phyloP scores from a whole-genome alignment of 331 rosid genomes.

The Acacia pycnantha region DNA sequence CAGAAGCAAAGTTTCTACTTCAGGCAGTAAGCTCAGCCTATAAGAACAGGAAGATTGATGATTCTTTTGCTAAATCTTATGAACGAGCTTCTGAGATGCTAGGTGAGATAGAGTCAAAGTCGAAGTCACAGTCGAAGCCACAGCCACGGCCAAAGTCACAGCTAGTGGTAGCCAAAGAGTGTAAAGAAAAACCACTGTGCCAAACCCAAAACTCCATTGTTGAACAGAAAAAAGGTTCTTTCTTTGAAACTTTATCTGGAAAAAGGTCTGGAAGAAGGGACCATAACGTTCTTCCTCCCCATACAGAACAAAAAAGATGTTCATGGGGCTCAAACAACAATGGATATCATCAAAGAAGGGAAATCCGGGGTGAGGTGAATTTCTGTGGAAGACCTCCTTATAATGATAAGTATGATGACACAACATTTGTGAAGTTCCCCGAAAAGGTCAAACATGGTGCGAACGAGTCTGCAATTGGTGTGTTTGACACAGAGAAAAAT shows the following conservation, averaged over 20 bases:
- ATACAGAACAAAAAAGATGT: slow-evolving; percentile 52
- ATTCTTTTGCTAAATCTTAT: slow-evolving; percentile 67
- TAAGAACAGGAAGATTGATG: slow-evolving; percentile 71
- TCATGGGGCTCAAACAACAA: slow-evolving; percentile 53
- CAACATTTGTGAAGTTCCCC: slow-evolving; percentile 13
- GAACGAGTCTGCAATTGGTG: slow-evolving; percentile 2
- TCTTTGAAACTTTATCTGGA: neutral
- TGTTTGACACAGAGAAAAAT: neutral
- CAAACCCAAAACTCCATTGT: slow-evolving; percentile 4
- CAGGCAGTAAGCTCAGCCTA: slow-evolving; percentile 61
- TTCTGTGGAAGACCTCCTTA: slow-evolving; percentile 31
- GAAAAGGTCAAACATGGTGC: slow-evolving; percentile 34
- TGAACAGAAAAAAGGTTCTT: slow-evolving; percentile 33
- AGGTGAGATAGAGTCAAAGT: slow-evolving; percentile 35
- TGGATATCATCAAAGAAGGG: slow-evolving; percentile 40
- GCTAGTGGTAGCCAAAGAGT: neutral
- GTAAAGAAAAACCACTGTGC: neutral
- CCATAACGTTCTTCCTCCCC: slow-evolving; percentile 29
- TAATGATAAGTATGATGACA: slow-evolving; percentile 22
- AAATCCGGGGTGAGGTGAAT: slow-evolving; percentile 36
- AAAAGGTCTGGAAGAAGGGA: slow-evolving; percentile 23
- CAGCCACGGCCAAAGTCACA: slow-evolving; percentile 18
- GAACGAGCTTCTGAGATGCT: slow-evolving; percentile 75
- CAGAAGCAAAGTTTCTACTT: slow-evolving; percentile 78
- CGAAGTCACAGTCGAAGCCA: slow-evolving; percentile 17